Conservation (phyloP, 805 yeast genomes). For the Candida gorgasii region DNA sequence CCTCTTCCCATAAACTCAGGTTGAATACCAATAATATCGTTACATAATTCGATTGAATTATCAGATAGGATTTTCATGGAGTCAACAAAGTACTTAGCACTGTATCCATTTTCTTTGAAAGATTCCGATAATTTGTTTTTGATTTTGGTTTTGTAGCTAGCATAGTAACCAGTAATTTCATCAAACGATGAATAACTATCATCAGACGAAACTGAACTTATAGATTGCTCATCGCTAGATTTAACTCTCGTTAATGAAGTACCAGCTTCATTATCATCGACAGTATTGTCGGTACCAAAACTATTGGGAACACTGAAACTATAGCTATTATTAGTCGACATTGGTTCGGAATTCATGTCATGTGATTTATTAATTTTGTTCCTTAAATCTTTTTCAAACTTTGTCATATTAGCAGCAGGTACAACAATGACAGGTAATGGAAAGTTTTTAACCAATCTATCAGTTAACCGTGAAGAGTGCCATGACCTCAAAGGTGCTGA, state of each 20-base stretch:
- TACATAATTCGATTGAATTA: slow-evolving; percentile 34
- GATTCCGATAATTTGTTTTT: slow-evolving; percentile 15
- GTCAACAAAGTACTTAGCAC: slow-evolving; percentile 31
- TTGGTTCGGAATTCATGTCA: neutral
- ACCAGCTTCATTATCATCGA: neutral
- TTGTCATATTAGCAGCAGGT: slow-evolving; percentile 58
- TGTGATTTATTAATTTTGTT: slow-evolving; percentile 24
- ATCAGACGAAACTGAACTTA: slow-evolving; percentile 24
- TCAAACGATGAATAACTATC: slow-evolving; percentile 40
- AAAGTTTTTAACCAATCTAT: slow-evolving; percentile 61
- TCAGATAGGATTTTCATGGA: slow-evolving; percentile 33
- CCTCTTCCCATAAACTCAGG: slow-evolving; percentile 44
- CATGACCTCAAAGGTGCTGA: slow-evolving; percentile 59
- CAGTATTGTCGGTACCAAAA: neutral
- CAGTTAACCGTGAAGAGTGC: slow-evolving; percentile 62
- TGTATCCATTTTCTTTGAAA: slow-evolving; percentile 17
- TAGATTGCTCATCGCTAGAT: slow-evolving; percentile 7
- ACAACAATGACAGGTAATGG: slow-evolving; percentile 68
- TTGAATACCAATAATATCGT: slow-evolving; percentile 33
- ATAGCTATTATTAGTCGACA: slow-evolving; percentile 1
- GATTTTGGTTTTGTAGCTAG: slow-evolving; percentile 27
- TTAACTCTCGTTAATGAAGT: neutral
- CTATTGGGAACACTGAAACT: neutral
- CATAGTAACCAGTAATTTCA: slow-evolving; percentile 37
- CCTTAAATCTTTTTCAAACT: slow-evolving; percentile 50